Base-by-base conservation (phyloP, 1,284 basidiomycete species). In the Ceratobasidium sp. region DNA sequence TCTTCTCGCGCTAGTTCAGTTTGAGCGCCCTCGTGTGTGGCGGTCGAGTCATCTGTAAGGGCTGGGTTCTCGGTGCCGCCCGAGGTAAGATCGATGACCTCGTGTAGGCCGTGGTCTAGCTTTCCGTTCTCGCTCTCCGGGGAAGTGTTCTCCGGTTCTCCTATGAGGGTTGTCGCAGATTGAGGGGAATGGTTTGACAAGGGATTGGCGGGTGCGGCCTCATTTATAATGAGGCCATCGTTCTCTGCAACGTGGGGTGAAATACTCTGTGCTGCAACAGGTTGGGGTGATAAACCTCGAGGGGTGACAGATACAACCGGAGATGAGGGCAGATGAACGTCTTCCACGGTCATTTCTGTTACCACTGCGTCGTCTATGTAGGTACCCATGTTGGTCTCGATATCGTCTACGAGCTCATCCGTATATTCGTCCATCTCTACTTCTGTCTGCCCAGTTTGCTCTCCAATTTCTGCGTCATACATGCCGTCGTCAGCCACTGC, bases 381-480 rank as follows among this genome's bases (percentile, higher is more conserved):
- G 2, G 73, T 55, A n/a, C 73, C 63, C 73, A 76, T 76, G 23
- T 76, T 46, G 10, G 73, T 44, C 63, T 76, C 73, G 51, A 67
- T 46, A 23, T 76, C 73, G 20, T n/a, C 73, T 12, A 40, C 23
- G 58, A 76, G 60, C 44, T 76, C 58, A 66, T 76, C 73, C 55
- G 60, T 55, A 46, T 75, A 75, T 20, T 75, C 71, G 28, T 63
- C 71, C 71, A 75, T 75, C 33, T 75, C 71, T 7, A 75, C 60
- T 28, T 75, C 71, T 20, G 71, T 64, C 9, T 76, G 73, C 18
- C 49, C 73, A 58, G 51, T 40, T 20, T 66, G 73, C 40, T 76
- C 73, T 53, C 67, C 63, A 53, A 67, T 66, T 51, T 76, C 73
- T 51, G 63, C 73, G 26, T 76, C 73, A 40, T 76, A 76, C 49